Conservation (phyloP, 345 rosid genomes). For the Camelina hispida region DNA sequence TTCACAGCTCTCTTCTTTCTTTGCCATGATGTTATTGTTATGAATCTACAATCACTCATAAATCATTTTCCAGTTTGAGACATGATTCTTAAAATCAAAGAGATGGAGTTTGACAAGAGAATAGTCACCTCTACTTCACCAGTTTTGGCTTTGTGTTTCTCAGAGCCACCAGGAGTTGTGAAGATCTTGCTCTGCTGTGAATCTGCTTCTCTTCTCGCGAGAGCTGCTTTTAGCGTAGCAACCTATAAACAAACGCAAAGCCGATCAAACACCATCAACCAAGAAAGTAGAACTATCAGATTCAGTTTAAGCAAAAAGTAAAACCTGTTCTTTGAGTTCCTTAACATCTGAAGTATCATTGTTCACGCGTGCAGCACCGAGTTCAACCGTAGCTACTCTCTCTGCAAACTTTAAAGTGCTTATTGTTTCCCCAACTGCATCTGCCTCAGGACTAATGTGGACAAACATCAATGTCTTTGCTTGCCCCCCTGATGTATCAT, state of each 20-base stretch:
- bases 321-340: slow-evolving; percentile 92
- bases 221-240: slow-evolving; percentile 80
- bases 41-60: slow-evolving; percentile 53
- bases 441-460: slow-evolving; percentile 91
- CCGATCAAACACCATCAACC: slow-evolving; percentile 13
- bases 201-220: slow-evolving; percentile 73
- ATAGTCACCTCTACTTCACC: slow-evolving; percentile 72
- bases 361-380: slow-evolving; percentile 93
- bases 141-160: slow-evolving; percentile 60
- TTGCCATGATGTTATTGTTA: slow-evolving; percentile 52
- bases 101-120: slow-evolving; percentile 30
- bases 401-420: slow-evolving; percentile 98
- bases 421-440: slow-evolving; percentile 86
- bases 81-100: neutral
- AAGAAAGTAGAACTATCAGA: slow-evolving; percentile 3
- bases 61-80: slow-evolving; percentile 15
- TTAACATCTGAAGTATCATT: slow-evolving; percentile 77
- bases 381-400: slow-evolving; percentile 93
- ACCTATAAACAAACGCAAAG: slow-evolving; percentile 52
- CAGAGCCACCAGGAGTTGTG: slow-evolving; percentile 56
- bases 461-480: slow-evolving; percentile 99
- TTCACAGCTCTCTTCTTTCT: slow-evolving; percentile 73
- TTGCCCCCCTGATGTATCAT: slow-evolving; percentile 78
- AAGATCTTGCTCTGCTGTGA: slow-evolving; percentile 50
- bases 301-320: slow-evolving; percentile 5